Conservation (phyloP, 495 filamentous ascomycete genomes). For the Astrothelium macrocarpum region DNA sequence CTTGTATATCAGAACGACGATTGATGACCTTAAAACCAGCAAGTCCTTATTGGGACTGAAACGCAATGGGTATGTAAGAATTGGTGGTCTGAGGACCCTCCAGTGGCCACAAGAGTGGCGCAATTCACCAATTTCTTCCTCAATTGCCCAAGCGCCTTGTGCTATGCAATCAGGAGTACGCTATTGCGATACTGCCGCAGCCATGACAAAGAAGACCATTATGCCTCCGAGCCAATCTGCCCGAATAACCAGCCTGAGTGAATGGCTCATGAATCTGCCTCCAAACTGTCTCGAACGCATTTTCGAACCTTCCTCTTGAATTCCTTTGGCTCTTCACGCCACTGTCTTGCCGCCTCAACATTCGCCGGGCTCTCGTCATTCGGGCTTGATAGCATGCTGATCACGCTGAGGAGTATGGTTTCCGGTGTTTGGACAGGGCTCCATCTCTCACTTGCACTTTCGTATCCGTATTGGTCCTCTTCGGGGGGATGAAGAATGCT, state of each 20-base stretch:
- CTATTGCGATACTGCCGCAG: not conserved
- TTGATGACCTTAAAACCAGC: no score
- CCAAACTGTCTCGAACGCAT: conserved; percentile 49
- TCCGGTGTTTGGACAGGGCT: conserved; percentile 95
- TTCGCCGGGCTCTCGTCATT: conserved; percentile 96
- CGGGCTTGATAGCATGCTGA: conserved; percentile 84
- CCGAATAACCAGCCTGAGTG: not conserved
- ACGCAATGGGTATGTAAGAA: no score
- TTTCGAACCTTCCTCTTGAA: conserved; percentile 24
- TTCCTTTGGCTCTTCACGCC: conserved; percentile 64
- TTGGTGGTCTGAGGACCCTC: no score
- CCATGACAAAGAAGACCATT: not conserved
- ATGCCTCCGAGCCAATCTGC: not conserved
- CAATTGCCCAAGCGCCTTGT: not conserved
- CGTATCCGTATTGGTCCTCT: conserved; percentile 94
- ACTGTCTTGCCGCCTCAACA: conserved; percentile 78
- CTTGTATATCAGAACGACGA: no score
- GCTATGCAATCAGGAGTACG: not conserved
- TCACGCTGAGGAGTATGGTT: conserved; percentile 84
- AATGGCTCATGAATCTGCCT: conserved; percentile 11
- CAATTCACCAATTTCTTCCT: not conserved
- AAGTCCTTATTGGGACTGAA: no score
- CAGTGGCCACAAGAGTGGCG: not conserved
- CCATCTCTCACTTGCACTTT: conserved; percentile 86
- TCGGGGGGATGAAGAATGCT: conserved; percentile 93